Conservation (phyloP, 805 yeast species). For the Myxozyma geophila region DNA sequence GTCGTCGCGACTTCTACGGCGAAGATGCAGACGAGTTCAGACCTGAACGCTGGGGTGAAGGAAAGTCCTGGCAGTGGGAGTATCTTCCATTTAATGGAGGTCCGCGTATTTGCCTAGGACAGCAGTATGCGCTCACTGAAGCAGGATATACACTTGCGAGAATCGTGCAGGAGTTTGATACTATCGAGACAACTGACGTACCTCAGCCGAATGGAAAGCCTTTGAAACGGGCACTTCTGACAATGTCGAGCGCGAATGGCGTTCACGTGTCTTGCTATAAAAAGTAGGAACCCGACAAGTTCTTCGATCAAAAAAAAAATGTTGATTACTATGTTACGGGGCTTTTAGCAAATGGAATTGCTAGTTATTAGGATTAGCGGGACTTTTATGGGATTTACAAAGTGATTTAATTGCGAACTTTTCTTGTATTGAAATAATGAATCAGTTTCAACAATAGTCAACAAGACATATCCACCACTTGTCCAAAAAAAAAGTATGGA, state of each 20-base stretch:
- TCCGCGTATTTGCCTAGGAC: constrained; percentile 60
- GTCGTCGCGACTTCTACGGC: constrained; percentile 50
- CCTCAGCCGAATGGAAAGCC: constrained; percentile 20
- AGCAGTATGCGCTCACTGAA: constrained; percentile 61
- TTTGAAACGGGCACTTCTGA: constrained; percentile 17
- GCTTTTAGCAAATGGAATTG: too few relatives aligned
- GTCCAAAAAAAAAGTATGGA: too few relatives aligned
- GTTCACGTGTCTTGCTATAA: constrained; percentile 19
- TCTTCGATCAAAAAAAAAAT: background rate
- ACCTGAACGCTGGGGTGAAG: constrained; percentile 57
- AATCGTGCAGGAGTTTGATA: constrained; percentile 45
- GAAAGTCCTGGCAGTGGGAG: constrained; percentile 51
- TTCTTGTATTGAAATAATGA: too few relatives aligned
- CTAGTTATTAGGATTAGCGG: too few relatives aligned
- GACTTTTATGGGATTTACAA: too few relatives aligned
- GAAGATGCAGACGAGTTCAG: constrained; percentile 51
- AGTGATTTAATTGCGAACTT: too few relatives aligned
- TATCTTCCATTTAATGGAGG: constrained; percentile 61
- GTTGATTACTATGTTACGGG: too few relatives aligned
- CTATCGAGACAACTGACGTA: constrained; percentile 29
- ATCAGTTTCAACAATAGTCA: too few relatives aligned
- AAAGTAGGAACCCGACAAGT: background rate
- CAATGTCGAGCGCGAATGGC: constrained; percentile 22
- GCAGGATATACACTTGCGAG: constrained; percentile 53
- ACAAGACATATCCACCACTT: too few relatives aligned